Base-by-base conservation (phyloP, 1,139 yeast genomes). In the Candida buenavistaensis region DNA sequence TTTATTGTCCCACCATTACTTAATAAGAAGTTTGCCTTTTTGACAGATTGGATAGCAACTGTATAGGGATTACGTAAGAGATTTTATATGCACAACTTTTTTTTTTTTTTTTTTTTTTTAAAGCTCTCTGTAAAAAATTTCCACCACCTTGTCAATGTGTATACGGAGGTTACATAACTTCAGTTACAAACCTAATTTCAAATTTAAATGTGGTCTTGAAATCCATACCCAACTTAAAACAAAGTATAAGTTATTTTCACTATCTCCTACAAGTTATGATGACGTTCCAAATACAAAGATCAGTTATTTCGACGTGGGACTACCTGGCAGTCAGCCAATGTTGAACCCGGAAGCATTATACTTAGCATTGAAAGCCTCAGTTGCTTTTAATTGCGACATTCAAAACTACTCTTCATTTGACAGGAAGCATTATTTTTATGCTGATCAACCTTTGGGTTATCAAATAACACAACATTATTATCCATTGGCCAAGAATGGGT, bases 361-460 rank as follows among this genome's bases (percentile, higher is more conserved):
- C 1, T 68, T 77, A 30, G 95, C 96, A 0, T 54, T 88, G 27
- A 78, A 77, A 46, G 78, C 95, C 0, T 90, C 95, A 0, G 62
- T 76, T 2, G 88, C 95, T 0, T 60, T 90, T 34, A 70, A 81
- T 30, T 77, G 90, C 43, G 57, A 68, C 0, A 72, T 92, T 13
- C 77, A 78, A 40, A 45, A 59, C 0, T 47, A 55, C 8, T 83
- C 92, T 0, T 65, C 82, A 2, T 92, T 92, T 56, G 99, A 92
- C 54, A 67, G 99, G 44, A 92, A 92, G 56, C 99, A 92, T 57
- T 92, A 92, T 57, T 90, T 92, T 57, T 92, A 92, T 55, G 94
- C 94, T 1, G 99, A 92, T 57, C 97, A 92, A 57, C 98, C 98
- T 0, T 64, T 86, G 35, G 99, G 99, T 0, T 92, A 89, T 57